Base-by-base conservation (phyloP, 768 basidiomycete species). In the Podaxis pistillaris region DNA sequence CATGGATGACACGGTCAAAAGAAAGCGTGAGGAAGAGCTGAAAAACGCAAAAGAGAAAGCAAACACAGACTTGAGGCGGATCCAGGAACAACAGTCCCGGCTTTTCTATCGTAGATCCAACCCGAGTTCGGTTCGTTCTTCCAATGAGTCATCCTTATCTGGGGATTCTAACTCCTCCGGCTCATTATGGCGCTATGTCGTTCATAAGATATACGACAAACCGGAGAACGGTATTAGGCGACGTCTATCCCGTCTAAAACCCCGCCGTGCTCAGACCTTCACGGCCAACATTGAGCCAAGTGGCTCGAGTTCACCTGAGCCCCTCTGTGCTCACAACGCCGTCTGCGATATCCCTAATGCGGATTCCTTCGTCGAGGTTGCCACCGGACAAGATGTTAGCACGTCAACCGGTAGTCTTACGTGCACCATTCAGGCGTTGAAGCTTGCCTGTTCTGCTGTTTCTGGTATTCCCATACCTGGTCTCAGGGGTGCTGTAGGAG, bases 111-210 rank as follows among this genome's bases (percentile, higher is more conserved):
- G 44, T 22, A 37, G 46, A 2, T 51, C 65, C 58, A 17, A 28
- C 5, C 22, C 17, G 17, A 26, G 8, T 22, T 56, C 55, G 22
- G 19, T 40, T 38, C 46, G 33, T 33, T 62, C 47, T 46, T 57
- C 44, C 15, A 17, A 30, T 11, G 30, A n/a, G 19, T 59, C 47
- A 17, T 38, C 58, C 17, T 7, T 38, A 12, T 50, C 49, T 22
- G 49, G 49, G 9, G 33, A 37, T 38, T 59, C 58, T 37, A 37
- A 40, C 49, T 51, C 58, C 47, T 59, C 58, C 3, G 24, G 19
- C 33, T 51, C 49, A 0, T 51, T 36, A 9, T 40, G 19, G 58
- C 50, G 47, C 13, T n/a, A 26, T 19, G n/a, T 28, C 22, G 30
- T 58, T 36, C 44, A 38, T 3, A 40, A 55, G 36, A 40, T 55